These are phyloP conservation scores for Chlorociboria aeruginascens DNA, from an alignment of 495 filamentous ascomycete genomes.

Conservation along the genomic window DNA sequence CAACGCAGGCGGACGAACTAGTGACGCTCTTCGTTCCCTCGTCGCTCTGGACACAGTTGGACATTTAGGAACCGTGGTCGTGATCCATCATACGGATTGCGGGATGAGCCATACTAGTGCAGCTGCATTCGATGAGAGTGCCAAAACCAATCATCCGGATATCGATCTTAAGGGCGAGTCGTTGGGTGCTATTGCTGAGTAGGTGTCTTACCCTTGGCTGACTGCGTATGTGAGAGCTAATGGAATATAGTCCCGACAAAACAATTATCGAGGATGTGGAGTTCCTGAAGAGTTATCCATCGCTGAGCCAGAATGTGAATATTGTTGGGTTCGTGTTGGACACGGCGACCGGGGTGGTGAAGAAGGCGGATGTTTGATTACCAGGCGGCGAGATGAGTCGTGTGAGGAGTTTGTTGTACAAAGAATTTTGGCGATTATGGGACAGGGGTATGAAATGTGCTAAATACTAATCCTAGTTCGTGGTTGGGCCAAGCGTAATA, in stretches of 20 bases:
- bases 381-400: no score
- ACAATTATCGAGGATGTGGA: constrained; percentile 2
- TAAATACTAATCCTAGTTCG: no score
- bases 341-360: constrained; percentile 5
- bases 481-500: no score
- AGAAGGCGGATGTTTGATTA: background rate
- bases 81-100: constrained; percentile 15
- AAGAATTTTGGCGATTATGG: no score
- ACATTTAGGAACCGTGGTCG: constrained; percentile 20
- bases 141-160: background rate
- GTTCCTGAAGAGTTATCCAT: constrained; percentile 1
- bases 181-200: constrained; percentile 3
- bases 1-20: constrained; percentile 22
- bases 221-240: background rate
- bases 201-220: background rate
- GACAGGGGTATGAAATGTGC: no score
- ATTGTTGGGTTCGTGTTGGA: constrained; percentile 4
- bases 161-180: background rate
- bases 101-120: constrained; percentile 3
- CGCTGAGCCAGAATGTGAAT: background rate
- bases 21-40: constrained; percentile 19
- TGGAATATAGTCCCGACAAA: background rate
- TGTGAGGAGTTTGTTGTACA: no score
- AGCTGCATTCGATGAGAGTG: background rate
- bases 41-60: constrained; percentile 19